Conservation (phyloP, 1,139 yeast genomes). For the Saccharomyces pastorianus region DNA sequence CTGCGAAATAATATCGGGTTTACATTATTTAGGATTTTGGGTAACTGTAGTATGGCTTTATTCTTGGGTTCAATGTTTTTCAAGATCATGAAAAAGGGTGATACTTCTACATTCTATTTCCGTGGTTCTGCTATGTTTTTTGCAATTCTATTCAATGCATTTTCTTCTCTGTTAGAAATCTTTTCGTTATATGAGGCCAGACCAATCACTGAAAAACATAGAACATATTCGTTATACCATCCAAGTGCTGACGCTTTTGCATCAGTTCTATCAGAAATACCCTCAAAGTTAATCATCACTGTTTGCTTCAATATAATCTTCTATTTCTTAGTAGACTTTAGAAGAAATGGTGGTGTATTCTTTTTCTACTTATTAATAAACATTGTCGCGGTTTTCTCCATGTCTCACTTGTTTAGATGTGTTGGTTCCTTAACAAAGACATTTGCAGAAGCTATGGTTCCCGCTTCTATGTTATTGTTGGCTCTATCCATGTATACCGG, state of each 20-base stretch:
- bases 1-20: conserved; percentile 55
- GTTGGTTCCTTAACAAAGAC: conserved; percentile 50
- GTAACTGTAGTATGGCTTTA: conserved; percentile 53
- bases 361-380: conserved; percentile 48
- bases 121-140: conserved; percentile 61
- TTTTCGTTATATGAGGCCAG: conserved; percentile 56
- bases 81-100: conserved; percentile 36
- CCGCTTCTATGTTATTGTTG: conserved; percentile 47
- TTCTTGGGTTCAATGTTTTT: conserved; percentile 59
- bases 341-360: conserved; percentile 51
- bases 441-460: conserved; percentile 53
- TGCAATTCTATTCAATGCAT: conserved; percentile 61
- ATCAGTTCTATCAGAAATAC: conserved; percentile 51
- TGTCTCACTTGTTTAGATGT: conserved; percentile 56
- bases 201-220: conserved; percentile 63
- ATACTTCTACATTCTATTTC: conserved; percentile 44
- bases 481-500: conserved; percentile 56
- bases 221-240: conserved; percentile 54
- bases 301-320: conserved; percentile 45
- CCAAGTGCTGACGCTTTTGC: conserved; percentile 65
- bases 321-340: conserved; percentile 54
- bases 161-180: conserved; percentile 57
- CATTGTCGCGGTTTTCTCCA: conserved; percentile 41
- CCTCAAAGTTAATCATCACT: conserved; percentile 44
- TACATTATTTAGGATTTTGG: conserved; percentile 45